Evolutionary conservation across 345 rosid genomes (phyloP).

Genomic region (Erucastrum elatum): DNA sequence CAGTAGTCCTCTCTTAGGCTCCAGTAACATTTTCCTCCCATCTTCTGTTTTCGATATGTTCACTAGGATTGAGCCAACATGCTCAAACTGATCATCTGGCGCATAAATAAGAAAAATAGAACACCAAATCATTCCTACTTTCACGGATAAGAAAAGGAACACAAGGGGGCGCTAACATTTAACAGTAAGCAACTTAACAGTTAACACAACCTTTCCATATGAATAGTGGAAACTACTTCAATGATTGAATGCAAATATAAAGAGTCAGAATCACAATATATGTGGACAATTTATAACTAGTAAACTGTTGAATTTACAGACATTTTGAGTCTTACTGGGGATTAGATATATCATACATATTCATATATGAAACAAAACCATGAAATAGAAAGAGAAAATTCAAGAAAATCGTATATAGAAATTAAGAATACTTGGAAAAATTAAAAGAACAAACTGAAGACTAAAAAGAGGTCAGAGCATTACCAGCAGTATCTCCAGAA

Average conservation of each 20-base stretch:
- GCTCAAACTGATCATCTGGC: conserved; percentile 89
- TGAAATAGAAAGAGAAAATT: not conserved
- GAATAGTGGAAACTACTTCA: not conserved
- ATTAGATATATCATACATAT: not conserved
- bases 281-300: not conserved
- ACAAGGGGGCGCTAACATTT: not conserved
- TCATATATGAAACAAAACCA: not conserved
- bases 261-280: not conserved
- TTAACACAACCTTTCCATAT: not conserved
- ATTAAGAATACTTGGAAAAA: not conserved
- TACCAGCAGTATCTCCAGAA: conserved; percentile 56
- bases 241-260: not conserved
- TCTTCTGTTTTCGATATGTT: conserved; percentile 83
- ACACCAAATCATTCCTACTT: not conserved
- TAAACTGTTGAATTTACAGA: not conserved
- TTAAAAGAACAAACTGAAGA: not conserved
- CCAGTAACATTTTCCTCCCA: conserved; percentile 77
- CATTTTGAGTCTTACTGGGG: not conserved
- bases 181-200: not conserved
- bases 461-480: conserved; percentile 10
- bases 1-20: conserved; percentile 72
- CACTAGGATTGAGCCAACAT: conserved; percentile 88
- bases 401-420: not conserved
- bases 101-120: not conserved
- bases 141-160: not conserved